phyloP scores from a whole-genome alignment of 2,329 filamentous ascomycete species.

The Paecilomyces niveus region DNA sequence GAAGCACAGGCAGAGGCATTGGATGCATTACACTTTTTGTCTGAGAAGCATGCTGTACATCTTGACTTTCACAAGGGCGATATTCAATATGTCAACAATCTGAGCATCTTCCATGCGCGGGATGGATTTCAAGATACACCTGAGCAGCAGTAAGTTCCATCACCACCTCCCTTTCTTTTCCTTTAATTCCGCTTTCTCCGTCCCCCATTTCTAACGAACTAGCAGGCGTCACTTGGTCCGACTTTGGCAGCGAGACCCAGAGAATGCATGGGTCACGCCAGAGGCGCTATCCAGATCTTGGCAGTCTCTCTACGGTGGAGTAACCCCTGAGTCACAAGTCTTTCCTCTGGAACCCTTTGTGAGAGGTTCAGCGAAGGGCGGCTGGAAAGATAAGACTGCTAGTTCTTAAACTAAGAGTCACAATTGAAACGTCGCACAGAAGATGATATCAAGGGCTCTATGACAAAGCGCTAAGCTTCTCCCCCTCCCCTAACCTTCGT shows the following conservation, averaged over 20 bases:
- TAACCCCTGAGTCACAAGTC: neutral
- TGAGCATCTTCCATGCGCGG: constrained; percentile 46
- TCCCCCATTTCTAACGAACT: constrained; percentile 6
- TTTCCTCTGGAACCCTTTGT: neutral
- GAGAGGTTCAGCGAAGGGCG: neutral
- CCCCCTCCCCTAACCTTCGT: no score
- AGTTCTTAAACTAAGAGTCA: neutral
- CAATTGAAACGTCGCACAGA: no score
- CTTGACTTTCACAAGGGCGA: constrained; percentile 44
- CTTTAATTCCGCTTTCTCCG: no score
- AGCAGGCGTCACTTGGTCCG: constrained; percentile 40
- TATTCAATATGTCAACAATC: constrained; percentile 47
- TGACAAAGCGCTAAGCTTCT: no score
- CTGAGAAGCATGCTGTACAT: constrained; percentile 34
- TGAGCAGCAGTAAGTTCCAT: constrained; percentile 30
- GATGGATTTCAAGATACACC: constrained; percentile 38
- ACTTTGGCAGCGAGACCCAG: constrained; percentile 42
- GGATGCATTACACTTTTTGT: constrained; percentile 45
- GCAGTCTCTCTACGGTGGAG: neutral
- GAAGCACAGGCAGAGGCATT: constrained; percentile 49
- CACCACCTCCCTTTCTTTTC: no score
- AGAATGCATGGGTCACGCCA: constrained; percentile 41
- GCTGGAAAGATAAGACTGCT: neutral
- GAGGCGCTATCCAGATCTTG: constrained; percentile 14
- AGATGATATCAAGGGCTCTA: no score